phyloP scores from a whole-genome alignment of 805 yeast species.

The Huiozyma sinensis region DNA sequence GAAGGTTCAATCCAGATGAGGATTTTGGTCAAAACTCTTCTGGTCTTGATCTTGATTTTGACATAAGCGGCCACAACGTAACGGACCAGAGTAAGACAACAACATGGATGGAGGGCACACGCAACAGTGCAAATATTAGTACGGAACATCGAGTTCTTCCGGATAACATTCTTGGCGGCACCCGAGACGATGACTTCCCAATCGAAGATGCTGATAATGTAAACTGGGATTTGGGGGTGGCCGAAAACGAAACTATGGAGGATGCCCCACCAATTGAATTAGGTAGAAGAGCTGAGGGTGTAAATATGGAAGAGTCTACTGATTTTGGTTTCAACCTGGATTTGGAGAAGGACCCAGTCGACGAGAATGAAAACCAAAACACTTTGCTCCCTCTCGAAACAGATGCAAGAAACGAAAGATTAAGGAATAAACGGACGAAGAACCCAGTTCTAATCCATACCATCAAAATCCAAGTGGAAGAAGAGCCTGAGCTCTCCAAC shows the following conservation, averaged over 20 bases:
- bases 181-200: slow-evolving; percentile 17
- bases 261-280: slow-evolving; percentile 41
- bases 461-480: slow-evolving; percentile 10
- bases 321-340: slow-evolving; percentile 49
- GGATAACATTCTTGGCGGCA: neutral
- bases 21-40: slow-evolving; percentile 15
- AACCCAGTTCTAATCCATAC: slow-evolving; percentile 10
- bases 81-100: slow-evolving; percentile 6
- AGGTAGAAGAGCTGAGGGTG: slow-evolving; percentile 40
- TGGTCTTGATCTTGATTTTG: slow-evolving; percentile 27
- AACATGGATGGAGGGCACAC: slow-evolving; percentile 21
- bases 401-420: slow-evolving; percentile 11
- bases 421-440: slow-evolving; percentile 2
- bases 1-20: slow-evolving; percentile 18
- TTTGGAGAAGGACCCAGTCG: slow-evolving; percentile 28
- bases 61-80: slow-evolving; percentile 15
- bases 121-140: slow-evolving; percentile 4
- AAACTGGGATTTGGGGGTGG: slow-evolving; percentile 24
- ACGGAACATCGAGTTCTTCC: neutral
- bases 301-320: slow-evolving; percentile 18
- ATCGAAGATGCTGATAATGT: slow-evolving; percentile 15
- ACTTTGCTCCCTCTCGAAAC: slow-evolving; percentile 15
- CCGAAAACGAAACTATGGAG: slow-evolving; percentile 8
- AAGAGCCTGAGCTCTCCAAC: slow-evolving; percentile 3
- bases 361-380: slow-evolving; percentile 24